Base-by-base conservation (phyloP, 768 basidiomycete species). In the Pholiota microspora region DNA sequence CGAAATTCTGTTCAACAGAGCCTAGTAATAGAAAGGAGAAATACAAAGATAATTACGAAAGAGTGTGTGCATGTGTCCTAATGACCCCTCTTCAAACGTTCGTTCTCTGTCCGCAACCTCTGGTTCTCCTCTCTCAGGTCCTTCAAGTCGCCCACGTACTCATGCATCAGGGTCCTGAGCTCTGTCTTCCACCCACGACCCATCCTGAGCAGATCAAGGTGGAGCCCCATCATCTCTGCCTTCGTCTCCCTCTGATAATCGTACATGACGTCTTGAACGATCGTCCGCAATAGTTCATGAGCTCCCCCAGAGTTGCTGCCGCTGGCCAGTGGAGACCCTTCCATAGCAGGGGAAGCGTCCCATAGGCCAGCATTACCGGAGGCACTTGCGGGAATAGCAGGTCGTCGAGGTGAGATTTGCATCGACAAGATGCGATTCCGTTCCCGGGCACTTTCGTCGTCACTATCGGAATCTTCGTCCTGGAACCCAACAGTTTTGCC, bases 181-280 rank as follows among this genome's bases (percentile, higher is more conserved):
- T 89, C 88, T 47, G 68, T 74, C 68, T 81, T 82, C 86, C 85
- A 88, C 23, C 78, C 78, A 29, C 85, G 70, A 1, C 88, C 86
- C 84, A 89, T 84, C 53, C 80, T 75, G 31, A 92, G 72, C 53
- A 90, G 63, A 63, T 92, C 89, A 56, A 92, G 62, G 68, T 92
- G 89, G 53, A 91, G 70, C 2, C 86, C 87, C 65, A 80, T 78
- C 78, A 90, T 81, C 74, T 89, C 85, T n/a, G 80, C 75, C 62
- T 80, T 78, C 21, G 81, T 84, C 66, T 90, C 87, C 58, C 77
- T 74, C 65, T 84, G 85, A 62, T 82, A 86, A 58, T 91, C 89
- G 58, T 77, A 81, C 82, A 91, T 82, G 54, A 83, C 85, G 51
- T 90, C 88, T 42, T 79, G 77, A 49, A 91, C 79, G 51, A 89